phyloP scores from a whole-genome alignment of 169 alveolate species.

The Plasmodium gonderi region DNA sequence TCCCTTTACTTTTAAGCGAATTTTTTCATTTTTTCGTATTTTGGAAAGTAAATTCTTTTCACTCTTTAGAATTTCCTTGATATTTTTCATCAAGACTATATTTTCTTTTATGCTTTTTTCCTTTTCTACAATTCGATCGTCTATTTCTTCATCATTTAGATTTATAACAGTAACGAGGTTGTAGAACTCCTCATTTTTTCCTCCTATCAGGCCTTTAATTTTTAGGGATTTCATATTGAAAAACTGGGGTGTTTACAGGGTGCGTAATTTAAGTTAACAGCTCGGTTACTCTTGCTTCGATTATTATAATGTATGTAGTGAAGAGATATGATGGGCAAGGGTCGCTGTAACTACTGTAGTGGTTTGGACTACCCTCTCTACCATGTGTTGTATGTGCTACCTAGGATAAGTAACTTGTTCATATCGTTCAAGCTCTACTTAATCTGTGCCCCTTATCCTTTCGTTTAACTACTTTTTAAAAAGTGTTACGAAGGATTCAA shows the following conservation, averaged over 20 bases:
- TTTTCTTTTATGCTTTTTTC: conserved; percentile 12
- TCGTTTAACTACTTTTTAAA: too few relatives aligned
- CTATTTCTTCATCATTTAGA: not conserved
- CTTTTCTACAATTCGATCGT: not conserved
- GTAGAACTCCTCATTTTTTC: not conserved
- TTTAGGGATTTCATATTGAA: conserved; percentile 17
- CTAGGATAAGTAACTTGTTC: too few relatives aligned
- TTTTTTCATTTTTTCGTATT: conserved; percentile 9
- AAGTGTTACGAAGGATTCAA: too few relatives aligned
- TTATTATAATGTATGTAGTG: too few relatives aligned
- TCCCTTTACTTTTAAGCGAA: conserved; percentile 29
- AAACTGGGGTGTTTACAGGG: not conserved
- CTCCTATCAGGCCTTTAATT: not conserved
- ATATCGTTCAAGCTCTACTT: too few relatives aligned
- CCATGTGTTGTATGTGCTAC: too few relatives aligned
- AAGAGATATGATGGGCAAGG: too few relatives aligned
- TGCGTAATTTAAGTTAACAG: not conserved
- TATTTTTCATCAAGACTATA: not conserved
- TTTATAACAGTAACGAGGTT: conserved; percentile 7
- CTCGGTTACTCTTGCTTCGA: too few relatives aligned
- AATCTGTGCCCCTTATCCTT: too few relatives aligned
- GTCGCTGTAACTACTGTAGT: too few relatives aligned
- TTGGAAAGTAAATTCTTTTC: not conserved
- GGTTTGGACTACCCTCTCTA: too few relatives aligned
- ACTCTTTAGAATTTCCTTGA: conserved; percentile 3